Evolutionary conservation across 441 rosid genomes (phyloP).

Genomic region (Cnidoscolus chayamansa): DNA sequence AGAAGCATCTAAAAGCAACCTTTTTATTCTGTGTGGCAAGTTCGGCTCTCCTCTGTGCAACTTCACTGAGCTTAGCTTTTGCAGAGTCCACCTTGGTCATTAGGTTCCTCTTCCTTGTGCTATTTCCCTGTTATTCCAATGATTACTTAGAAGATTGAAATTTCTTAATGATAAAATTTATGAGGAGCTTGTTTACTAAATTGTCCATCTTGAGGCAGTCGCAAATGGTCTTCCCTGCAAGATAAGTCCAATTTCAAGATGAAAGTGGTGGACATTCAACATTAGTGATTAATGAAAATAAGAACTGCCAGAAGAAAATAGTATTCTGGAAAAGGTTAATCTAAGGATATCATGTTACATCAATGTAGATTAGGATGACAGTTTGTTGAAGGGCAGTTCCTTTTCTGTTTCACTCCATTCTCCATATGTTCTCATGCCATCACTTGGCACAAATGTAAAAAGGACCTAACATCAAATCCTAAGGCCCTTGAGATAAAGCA

Average conservation of each 20-base stretch:
- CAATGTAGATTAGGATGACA: neutral
- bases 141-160: conserved; percentile 16
- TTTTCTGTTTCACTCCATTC: neutral
- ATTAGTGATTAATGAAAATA: neutral
- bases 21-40: conserved; percentile 35
- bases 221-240: conserved; percentile 30
- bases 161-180: neutral
- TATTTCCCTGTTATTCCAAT: conserved; percentile 29
- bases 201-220: conserved; percentile 8
- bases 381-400: neutral
- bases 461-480: conserved; percentile 2
- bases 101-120: conserved; percentile 28
- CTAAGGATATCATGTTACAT: neutral
- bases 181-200: conserved; percentile 26
- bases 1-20: neutral
- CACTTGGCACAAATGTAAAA: neutral
- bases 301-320: neutral
- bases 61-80: conserved; percentile 47
- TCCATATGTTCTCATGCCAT: neutral
- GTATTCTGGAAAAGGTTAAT: neutral
- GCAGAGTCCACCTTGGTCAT: conserved; percentile 43
- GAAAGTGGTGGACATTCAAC: conserved; percentile 4
- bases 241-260: conserved; percentile 14
- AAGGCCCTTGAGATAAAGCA: neutral
- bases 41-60: conserved; percentile 38